Percentiles rank a stretch among this genome's conserved stretches.
These are phyloP conservation scores for Tylopilus felleus DNA, from an alignment of 768 basidiomycete species.

Conservation along the genomic window DNA sequence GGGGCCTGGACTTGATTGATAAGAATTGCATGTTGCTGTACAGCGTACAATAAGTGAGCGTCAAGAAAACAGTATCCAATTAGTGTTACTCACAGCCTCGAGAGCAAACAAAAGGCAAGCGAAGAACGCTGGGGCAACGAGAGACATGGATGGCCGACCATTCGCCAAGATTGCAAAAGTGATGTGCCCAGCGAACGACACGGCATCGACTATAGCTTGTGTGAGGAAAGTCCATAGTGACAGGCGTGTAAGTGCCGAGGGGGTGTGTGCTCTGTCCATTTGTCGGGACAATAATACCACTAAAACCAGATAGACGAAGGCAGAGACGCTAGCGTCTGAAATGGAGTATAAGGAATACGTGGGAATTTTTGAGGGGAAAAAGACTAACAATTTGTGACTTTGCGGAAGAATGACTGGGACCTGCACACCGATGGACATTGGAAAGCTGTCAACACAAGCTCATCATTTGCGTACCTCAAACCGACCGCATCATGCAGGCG, in stretches of 20 bases:
- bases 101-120: constrained; percentile 77
- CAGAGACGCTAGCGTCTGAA: constrained; percentile 71
- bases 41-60: background rate
- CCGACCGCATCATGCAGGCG: constrained; percentile 66
- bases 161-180: constrained; percentile 86
- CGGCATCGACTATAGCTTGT: constrained; percentile 76
- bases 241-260: constrained; percentile 71
- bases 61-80: background rate
- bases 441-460: background rate
- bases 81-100: constrained; percentile 62
- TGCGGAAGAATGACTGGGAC: constrained; percentile 65
- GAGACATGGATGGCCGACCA: constrained; percentile 73
- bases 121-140: constrained; percentile 82
- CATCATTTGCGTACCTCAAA: constrained; percentile 49
- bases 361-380: background rate
- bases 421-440: constrained; percentile 26
- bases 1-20: constrained; percentile 83
- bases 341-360: constrained; percentile 3
- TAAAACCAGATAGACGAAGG: constrained; percentile 61
- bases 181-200: constrained; percentile 84
- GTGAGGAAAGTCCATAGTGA: constrained; percentile 82
- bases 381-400: constrained; percentile 61
- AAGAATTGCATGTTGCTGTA: constrained; percentile 78
- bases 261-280: constrained; percentile 70
- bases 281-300: constrained; percentile 72